phyloP scores from a whole-genome alignment of 805 yeast genomes.

The Suhomyces sp. region DNA sequence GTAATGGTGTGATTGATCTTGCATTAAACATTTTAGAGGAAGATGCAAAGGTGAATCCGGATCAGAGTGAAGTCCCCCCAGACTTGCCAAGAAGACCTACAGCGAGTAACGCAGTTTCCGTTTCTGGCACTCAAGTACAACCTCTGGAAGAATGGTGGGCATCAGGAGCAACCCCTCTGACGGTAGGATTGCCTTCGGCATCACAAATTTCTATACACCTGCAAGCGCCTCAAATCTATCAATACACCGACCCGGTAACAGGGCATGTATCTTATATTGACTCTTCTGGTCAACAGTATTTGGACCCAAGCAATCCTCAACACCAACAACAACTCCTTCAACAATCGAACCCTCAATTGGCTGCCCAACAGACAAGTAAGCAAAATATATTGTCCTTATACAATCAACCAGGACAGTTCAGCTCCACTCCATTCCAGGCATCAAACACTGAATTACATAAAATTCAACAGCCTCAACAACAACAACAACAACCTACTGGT shows the following conservation, averaged over 20 bases:
- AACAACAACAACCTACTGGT: slow-evolving; percentile 9
- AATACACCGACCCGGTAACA: slow-evolving; percentile 69
- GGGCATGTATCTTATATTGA: slow-evolving; percentile 69
- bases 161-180: slow-evolving; percentile 3
- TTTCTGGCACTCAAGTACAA: slow-evolving; percentile 21
- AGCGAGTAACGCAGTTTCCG: slow-evolving; percentile 13
- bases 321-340: slow-evolving; percentile 38
- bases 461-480: slow-evolving; percentile 9
- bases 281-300: slow-evolving; percentile 62
- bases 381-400: slow-evolving; percentile 43
- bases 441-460: slow-evolving; percentile 26
- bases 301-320: slow-evolving; percentile 48
- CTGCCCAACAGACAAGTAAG: slow-evolving; percentile 31
- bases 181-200: slow-evolving; percentile 1
- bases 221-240: slow-evolving; percentile 53
- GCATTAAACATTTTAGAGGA: slow-evolving; percentile 60
- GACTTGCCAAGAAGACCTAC: slow-evolving; percentile 42
- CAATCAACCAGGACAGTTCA: slow-evolving; percentile 33
- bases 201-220: too few species aligned
- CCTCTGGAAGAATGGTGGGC: slow-evolving; percentile 35
- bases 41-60: slow-evolving; percentile 34
- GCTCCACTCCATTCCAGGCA: too few species aligned
- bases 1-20: slow-evolving; percentile 56
- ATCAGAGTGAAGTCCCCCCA: slow-evolving; percentile 47
- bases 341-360: slow-evolving; percentile 23